Conservation (phyloP, 176 grass and related monocot species). For the Panicum miliaceum region DNA sequence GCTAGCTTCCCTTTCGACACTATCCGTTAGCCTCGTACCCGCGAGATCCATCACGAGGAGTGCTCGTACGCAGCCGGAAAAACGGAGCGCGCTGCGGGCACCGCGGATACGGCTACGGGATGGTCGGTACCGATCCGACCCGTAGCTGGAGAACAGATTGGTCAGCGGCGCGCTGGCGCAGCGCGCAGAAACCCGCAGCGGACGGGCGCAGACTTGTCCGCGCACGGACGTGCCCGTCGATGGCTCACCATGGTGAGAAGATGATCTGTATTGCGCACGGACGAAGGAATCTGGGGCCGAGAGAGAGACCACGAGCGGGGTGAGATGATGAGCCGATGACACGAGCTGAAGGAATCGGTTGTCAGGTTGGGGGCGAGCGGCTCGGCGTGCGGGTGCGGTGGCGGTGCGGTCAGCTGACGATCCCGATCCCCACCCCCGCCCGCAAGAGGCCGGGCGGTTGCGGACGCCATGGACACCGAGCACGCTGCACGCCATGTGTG, state of each 20-base stretch:
- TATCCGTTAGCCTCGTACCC: neutral
- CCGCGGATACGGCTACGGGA: neutral
- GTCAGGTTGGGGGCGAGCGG: neutral
- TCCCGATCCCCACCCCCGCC: neutral
- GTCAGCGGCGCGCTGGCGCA: neutral
- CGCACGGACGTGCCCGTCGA: neutral
- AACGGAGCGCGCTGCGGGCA: neutral
- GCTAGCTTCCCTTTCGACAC: neutral
- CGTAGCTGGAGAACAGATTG: neutral
- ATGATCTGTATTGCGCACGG: neutral
- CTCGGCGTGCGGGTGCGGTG: neutral
- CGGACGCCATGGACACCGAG: neutral
- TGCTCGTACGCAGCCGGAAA: neutral
- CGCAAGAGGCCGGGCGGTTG: neutral
- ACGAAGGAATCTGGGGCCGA: neutral
- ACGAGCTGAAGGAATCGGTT: neutral
- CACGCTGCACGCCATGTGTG: neutral
- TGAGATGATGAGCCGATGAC: neutral
- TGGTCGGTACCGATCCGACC: neutral
- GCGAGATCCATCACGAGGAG: conserved; percentile 17
- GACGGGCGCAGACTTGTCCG: neutral
- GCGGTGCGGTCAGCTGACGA: neutral
- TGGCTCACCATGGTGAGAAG: neutral
- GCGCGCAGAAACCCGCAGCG: neutral
- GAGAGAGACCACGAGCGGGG: neutral